A percentile compares a stretch with the other conserved stretches of the same genome.
phyloP scores from a whole-genome alignment of 768 basidiomycete species.

The Russula griseocarnosa region DNA sequence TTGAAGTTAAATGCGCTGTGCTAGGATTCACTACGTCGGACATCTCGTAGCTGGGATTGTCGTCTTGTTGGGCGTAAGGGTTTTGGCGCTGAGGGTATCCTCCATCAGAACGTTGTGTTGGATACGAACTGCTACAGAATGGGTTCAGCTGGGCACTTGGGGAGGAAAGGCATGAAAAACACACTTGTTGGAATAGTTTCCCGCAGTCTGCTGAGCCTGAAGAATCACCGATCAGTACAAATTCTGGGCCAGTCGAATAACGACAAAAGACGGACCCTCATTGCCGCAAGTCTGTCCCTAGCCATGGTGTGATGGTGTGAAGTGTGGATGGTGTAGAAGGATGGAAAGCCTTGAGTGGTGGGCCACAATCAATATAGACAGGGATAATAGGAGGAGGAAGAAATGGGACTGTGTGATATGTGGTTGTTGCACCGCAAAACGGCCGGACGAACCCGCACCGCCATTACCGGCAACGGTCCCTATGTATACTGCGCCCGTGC shows the following conservation, averaged over 20 bases:
- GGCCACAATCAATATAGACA: slow-evolving; percentile 31
- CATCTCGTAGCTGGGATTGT: slow-evolving; percentile 61
- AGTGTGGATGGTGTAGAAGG: slow-evolving; percentile 24
- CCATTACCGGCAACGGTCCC: neutral
- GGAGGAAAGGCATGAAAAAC: slow-evolving; percentile 32
- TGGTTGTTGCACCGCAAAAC: slow-evolving; percentile 7
- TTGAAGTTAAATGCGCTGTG: slow-evolving; percentile 38
- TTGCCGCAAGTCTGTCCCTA: slow-evolving; percentile 86
- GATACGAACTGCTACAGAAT: slow-evolving; percentile 21
- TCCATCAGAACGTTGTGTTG: slow-evolving; percentile 21
- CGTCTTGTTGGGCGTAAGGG: slow-evolving; percentile 66
- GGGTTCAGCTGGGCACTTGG: neutral
- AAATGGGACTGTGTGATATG: neutral
- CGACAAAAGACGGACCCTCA: slow-evolving; percentile 55
- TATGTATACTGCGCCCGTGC: too few relatives aligned
- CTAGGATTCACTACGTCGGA: slow-evolving; percentile 60
- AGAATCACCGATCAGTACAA: slow-evolving; percentile 13
- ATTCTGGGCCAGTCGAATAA: slow-evolving; percentile 9
- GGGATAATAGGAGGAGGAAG: neutral
- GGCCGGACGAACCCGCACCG: slow-evolving; percentile 2
- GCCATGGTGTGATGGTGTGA: slow-evolving; percentile 50
- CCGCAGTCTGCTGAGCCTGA: slow-evolving; percentile 64
- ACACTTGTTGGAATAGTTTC: slow-evolving; percentile 47
- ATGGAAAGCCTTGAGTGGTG: neutral
- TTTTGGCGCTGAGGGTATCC: slow-evolving; percentile 45